phyloP scores from a whole-genome alignment of 768 basidiomycete genomes.

The Candolleomyces efflorescens region DNA sequence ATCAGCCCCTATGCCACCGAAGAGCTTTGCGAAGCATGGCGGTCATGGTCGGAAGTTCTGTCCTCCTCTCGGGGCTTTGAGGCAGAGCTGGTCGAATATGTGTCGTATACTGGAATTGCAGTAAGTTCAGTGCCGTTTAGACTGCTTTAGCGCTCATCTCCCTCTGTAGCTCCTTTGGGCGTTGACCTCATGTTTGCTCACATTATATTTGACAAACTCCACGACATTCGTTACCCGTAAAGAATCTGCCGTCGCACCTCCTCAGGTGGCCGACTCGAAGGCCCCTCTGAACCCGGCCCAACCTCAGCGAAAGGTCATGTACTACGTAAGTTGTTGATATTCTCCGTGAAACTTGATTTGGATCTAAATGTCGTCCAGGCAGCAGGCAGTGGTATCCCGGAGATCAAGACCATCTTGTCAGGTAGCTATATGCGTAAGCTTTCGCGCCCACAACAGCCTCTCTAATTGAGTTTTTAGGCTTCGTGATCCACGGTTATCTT shows the following conservation, averaged over 20 bases:
- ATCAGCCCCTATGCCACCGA: slow-evolving; percentile 24
- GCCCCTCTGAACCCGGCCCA: slow-evolving; percentile 21
- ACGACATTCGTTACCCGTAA: slow-evolving; percentile 86
- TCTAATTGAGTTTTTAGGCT: slow-evolving; percentile 46
- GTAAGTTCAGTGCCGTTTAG: slow-evolving; percentile 41
- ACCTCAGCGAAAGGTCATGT: slow-evolving; percentile 65
- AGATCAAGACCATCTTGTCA: slow-evolving; percentile 92
- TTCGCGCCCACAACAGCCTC: not conserved
- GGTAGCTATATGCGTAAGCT: slow-evolving; percentile 35
- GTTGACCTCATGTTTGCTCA: slow-evolving; percentile 68
- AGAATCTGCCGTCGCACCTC: slow-evolving; percentile 60
- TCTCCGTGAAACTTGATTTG: not conserved
- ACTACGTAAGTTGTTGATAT: slow-evolving; percentile 60
- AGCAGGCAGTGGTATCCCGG: slow-evolving; percentile 93
- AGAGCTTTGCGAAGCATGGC: slow-evolving; percentile 64
- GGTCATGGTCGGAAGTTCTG: slow-evolving; percentile 66
- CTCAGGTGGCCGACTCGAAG: slow-evolving; percentile 38
- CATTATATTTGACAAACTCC: slow-evolving; percentile 83
- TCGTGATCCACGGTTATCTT: slow-evolving; percentile 96
- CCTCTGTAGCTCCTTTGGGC: slow-evolving; percentile 64
- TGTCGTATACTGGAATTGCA: slow-evolving; percentile 70
- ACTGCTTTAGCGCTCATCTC: not conserved
- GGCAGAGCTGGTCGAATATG: slow-evolving; percentile 55
- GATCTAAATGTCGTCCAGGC: slow-evolving; percentile 43
- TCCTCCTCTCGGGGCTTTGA: slow-evolving; percentile 26